Evolutionary conservation across 345 rosid genomes (phyloP), one percentile per base, ranked within the genome.

Genomic region (Corchorus capsularis): DNA sequence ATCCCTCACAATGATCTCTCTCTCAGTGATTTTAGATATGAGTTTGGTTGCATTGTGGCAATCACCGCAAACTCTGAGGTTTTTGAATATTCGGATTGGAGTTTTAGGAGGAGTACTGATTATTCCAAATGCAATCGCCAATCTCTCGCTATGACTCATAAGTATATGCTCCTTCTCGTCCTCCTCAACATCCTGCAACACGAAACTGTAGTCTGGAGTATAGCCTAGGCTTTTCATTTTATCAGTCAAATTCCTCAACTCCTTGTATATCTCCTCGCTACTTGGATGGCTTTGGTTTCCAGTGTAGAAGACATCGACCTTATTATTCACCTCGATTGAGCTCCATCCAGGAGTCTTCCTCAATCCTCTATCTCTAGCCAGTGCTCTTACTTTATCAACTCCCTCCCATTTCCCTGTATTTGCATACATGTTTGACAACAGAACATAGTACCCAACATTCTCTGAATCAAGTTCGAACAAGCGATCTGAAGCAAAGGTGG

Each of bases 271-370:
- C 52, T 82, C 78, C 68, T 82, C 79, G 2, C 41, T 73, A 64
- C 62, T 74, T 2, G 88, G 89, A 79, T 87, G 90, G 9, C 83
- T 82, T 82, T 73, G 86, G 75, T 78, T 87, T 41, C 92, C 90
- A 0, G 86, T 85, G 69, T 89, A 89, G 78, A 87, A 89, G 63
- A 89, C 86, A 52, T 87, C 85, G 8, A 89, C 85, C 77, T 84
- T 82, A 62, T 85, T 87, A 69, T 84, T 79, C 22, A 82, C 53
- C 80, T 81, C 85, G 32, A 85, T 82, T 27, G 90, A 85, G 76
- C 90, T 87, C 92, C 92, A 89, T n/a, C 90, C 92, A 12, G 92
- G 90, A 34, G 82, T 85, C 85, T 89, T 89, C 82, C 77, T 87
- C 82, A 87, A 75, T 69, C 92, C 90, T 74, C 64, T 81, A 27